Evolutionary conservation across 306 rosid species (phyloP).

Genomic region (Fagus sylvatica): DNA sequence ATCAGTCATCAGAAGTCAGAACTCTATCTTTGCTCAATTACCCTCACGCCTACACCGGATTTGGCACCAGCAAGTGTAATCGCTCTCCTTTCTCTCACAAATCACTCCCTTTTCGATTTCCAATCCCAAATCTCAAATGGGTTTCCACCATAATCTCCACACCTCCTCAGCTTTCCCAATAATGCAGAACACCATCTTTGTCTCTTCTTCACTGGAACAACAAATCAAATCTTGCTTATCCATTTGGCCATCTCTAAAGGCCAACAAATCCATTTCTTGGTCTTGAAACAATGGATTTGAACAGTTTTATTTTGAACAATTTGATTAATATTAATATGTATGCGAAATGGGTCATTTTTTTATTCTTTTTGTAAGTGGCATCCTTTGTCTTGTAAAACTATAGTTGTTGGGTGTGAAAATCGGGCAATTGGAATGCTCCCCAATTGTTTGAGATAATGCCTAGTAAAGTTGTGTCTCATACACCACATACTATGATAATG

Average conservation of each 20-base stretch:
- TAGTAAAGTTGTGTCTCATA: constrained; percentile 60
- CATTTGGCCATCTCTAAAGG: constrained; percentile 44
- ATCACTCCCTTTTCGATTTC: constrained; percentile 13
- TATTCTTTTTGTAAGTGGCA: constrained; percentile 43
- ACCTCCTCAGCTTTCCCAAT: constrained; percentile 29
- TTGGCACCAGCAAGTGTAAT: too few species aligned
- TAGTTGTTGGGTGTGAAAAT: constrained; percentile 61
- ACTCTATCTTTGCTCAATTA: too few species aligned
- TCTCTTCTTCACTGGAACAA: constrained; percentile 42
- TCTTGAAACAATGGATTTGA: constrained; percentile 58
- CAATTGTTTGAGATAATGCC: constrained; percentile 30
- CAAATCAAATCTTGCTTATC: constrained; percentile 54
- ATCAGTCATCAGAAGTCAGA: too few species aligned
- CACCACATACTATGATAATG: constrained; percentile 67
- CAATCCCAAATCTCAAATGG: constrained; percentile 39
- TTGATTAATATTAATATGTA: constrained; percentile 59
- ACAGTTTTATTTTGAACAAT: constrained; percentile 59
- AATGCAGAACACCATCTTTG: constrained; percentile 39
- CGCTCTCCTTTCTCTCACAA: constrained; percentile 33
- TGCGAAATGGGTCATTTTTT: constrained; percentile 55
- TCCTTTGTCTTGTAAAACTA: constrained; percentile 69
- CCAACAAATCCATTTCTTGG: constrained; percentile 61
- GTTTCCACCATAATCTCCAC: constrained; percentile 37
- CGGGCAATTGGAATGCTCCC: constrained; percentile 58
- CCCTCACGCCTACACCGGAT: too few species aligned